Percentiles rank a stretch among this genome's conserved stretches.
Conservation (phyloP, 169 alveolate species). For the Eimeria sp. region DNA sequence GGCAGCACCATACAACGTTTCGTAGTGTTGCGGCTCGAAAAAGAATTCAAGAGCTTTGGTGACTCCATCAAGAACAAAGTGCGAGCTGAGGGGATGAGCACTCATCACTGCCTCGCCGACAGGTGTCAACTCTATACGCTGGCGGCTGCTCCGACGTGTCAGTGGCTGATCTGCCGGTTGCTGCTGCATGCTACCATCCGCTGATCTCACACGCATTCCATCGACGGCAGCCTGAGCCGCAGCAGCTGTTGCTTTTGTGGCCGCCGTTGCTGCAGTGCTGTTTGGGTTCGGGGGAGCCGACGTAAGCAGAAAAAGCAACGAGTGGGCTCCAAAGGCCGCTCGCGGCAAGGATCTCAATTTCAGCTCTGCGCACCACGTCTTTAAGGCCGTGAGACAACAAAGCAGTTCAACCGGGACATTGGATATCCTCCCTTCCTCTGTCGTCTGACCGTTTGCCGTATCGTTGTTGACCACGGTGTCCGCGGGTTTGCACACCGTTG, state of each 20-base stretch:
- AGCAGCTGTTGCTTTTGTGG: conserved; percentile 36
- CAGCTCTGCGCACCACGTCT: conserved; percentile 71
- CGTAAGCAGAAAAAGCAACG: conserved; percentile 61
- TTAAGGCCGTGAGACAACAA: conserved; percentile 69
- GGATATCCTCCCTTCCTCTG: neutral
- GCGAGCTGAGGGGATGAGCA: conserved; percentile 57
- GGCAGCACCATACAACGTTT: conserved; percentile 54
- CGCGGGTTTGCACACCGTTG: neutral
- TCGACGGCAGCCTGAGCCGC: conserved; percentile 39
- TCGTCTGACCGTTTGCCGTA: neutral
- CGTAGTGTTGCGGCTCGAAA: conserved; percentile 64
- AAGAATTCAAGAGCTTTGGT: conserved; percentile 62
- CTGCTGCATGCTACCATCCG: neutral
- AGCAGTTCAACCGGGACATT: conserved; percentile 26
- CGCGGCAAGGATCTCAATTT: conserved; percentile 47
- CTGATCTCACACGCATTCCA: neutral
- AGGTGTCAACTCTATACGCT: conserved; percentile 35
- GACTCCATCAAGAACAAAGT: conserved; percentile 32
- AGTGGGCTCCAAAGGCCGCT: conserved; percentile 69
- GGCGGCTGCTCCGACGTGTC: conserved; percentile 44
- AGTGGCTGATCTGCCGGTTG: conserved; percentile 1
- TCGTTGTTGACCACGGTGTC: neutral
- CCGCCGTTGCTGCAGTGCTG: conserved; percentile 74
- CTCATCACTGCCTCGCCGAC: conserved; percentile 60
- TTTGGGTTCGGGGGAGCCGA: conserved; percentile 65